Evolutionary conservation across 768 basidiomycete species (phyloP).

Genomic region (Lentinula sp.): DNA sequence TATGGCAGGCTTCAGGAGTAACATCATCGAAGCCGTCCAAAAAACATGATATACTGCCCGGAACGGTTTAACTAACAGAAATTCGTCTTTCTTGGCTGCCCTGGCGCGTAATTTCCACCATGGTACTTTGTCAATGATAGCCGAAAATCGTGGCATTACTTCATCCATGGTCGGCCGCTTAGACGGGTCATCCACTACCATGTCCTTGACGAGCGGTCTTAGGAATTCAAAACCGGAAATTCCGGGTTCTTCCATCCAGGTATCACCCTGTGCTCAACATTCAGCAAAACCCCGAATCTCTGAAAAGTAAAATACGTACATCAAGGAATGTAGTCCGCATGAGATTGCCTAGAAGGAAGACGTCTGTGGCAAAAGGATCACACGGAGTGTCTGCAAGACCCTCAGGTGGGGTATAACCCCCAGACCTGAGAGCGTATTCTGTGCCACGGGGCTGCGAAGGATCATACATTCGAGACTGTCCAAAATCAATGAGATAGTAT

Average conservation of each 20-base stretch:
- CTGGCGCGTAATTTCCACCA: constrained; percentile 5
- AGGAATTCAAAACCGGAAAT: constrained; percentile 8
- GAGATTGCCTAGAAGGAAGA: constrained; percentile 33
- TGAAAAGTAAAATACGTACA: background rate
- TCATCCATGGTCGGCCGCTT: constrained; percentile 11
- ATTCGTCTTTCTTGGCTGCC: background rate
- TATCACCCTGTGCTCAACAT: background rate
- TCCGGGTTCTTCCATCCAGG: background rate
- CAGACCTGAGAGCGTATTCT: constrained; percentile 27
- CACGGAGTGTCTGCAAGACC: constrained; percentile 15
- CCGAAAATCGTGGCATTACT: constrained; percentile 8
- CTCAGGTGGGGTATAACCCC: constrained; percentile 36
- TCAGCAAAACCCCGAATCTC: background rate
- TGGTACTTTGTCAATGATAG: background rate
- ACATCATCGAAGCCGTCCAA: background rate
- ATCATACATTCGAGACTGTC: constrained; percentile 21
- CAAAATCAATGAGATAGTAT: constrained; percentile 36
- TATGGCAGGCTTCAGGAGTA: background rate
- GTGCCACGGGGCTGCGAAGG: constrained; percentile 19
- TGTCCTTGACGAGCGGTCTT: constrained; percentile 7
- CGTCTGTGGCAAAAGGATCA: constrained; percentile 36
- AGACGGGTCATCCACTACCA: background rate
- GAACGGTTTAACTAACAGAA: background rate
- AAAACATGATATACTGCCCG: background rate
- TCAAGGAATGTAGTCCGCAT: constrained; percentile 13